phyloP scores from a whole-genome alignment of 306 rosid species.

The Cicer chorassanicum region DNA sequence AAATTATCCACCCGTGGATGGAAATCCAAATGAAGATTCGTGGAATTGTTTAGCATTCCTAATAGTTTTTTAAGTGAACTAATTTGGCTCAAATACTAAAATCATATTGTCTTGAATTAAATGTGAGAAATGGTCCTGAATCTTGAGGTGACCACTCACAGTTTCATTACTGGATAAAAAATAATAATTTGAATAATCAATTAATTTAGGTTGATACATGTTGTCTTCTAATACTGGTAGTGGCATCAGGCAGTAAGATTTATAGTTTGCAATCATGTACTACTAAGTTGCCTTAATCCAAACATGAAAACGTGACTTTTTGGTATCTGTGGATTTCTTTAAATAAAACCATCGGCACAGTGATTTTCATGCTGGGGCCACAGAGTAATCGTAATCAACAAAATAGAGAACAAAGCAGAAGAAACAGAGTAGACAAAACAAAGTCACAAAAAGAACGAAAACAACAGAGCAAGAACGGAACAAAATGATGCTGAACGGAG shows the following conservation, averaged over 20 bases:
- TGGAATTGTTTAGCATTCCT: conserved; percentile 5
- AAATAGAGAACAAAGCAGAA: too few species aligned
- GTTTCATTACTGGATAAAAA: conserved; percentile 16
- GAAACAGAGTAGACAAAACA: too few species aligned
- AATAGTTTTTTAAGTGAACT: conserved; percentile 24
- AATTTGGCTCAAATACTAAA: conserved; percentile 25
- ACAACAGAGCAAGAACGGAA: too few species aligned
- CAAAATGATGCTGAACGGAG: too few species aligned
- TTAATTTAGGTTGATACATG: conserved; percentile 33
- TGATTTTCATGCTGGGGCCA: conserved; percentile 12
- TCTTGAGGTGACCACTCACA: conserved; percentile 31
- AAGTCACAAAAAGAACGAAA: too few species aligned
- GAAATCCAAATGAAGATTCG: conserved; percentile 6
- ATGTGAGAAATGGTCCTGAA: conserved; percentile 30
- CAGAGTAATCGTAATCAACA: neutral
- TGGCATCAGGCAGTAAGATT: conserved; percentile 23
- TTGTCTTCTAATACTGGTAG: conserved; percentile 18
- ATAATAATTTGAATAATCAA: conserved; percentile 31
- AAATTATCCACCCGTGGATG: neutral
- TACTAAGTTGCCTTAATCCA: conserved; percentile 25
- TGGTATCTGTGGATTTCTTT: conserved; percentile 21
- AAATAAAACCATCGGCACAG: conserved; percentile 13
- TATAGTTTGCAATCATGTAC: conserved; percentile 38
- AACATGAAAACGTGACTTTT: conserved; percentile 21
- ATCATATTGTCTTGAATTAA: conserved; percentile 31